Evolutionary conservation across 23 red algal genomes (phyloP).

Genomic region (Gracilariopsis chorda): DNA sequence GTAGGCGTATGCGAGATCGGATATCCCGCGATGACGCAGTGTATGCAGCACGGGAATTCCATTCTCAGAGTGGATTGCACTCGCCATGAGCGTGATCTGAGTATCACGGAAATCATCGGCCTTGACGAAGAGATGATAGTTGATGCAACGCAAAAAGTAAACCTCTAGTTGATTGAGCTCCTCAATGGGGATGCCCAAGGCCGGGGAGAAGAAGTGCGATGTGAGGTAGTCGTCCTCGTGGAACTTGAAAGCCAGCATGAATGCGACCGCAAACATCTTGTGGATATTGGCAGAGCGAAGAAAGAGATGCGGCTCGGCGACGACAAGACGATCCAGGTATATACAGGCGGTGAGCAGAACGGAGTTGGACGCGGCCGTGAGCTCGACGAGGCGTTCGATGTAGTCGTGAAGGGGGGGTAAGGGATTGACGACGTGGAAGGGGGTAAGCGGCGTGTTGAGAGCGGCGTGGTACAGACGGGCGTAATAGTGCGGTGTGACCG

Average conservation of each 20-base stretch:
- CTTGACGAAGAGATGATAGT: not conserved
- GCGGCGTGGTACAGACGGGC: not conserved
- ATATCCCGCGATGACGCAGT: not conserved
- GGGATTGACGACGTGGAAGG: not conserved
- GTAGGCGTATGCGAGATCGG: not conserved
- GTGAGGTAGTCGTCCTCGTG: not conserved
- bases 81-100: conserved; percentile 8
- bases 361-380: not conserved
- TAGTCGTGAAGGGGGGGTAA: not conserved
- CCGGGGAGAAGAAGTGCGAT: not conserved
- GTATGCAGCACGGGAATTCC: not conserved
- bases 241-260: conserved; percentile 24
- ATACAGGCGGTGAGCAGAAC: not conserved
- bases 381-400: not conserved
- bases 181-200: not conserved
- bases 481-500: not conserved
- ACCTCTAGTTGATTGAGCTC: conserved; percentile 2
- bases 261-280: not conserved
- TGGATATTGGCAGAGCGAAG: conserved; percentile 1
- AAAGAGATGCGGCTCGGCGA: not conserved
- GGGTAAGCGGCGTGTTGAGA: not conserved
- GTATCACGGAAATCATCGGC: not conserved
- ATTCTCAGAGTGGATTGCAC: not conserved
- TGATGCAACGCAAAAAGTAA: not conserved
- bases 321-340: not conserved